Evolutionary conservation across 208 protist genomes (phyloP).

Genomic region (Leishmania lainsoni): DNA sequence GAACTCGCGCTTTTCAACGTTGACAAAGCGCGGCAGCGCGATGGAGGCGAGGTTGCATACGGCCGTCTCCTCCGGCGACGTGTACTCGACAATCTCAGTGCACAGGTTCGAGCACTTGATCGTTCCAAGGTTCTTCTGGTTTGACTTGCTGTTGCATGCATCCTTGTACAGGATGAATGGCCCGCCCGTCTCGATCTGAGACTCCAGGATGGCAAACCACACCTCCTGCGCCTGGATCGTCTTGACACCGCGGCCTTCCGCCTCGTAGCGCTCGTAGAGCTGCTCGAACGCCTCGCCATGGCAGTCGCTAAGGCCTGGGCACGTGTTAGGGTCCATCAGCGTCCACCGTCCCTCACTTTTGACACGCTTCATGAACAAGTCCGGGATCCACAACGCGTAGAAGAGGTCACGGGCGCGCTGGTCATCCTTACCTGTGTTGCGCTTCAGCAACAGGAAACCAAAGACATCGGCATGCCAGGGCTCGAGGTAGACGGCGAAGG

Average conservation of each 20-base stretch:
- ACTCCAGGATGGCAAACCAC: conserved; percentile 98
- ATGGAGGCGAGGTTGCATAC: conserved; percentile 99
- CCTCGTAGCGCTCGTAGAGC: conserved; percentile 95
- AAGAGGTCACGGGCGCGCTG: conserved; percentile 98
- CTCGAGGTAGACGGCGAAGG: conserved; percentile 99
- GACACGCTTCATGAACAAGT: conserved; percentile 99
- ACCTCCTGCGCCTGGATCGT: conserved; percentile 96
- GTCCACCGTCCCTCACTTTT: conserved; percentile 95
- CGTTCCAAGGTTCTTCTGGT: conserved; percentile 99
- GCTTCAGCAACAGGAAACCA: conserved; percentile 97
- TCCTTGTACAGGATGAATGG: conserved; percentile 99
- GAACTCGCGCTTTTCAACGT: conserved; percentile 69
- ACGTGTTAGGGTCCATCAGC: conserved; percentile 97
- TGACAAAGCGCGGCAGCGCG: conserved; percentile 97
- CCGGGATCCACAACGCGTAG: conserved; percentile 99
- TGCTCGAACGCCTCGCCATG: conserved; percentile 97
- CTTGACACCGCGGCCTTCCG: conserved; percentile 83
- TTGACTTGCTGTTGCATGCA: conserved; percentile 98
- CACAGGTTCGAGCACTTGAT: conserved; percentile 99
- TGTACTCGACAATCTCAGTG: conserved; percentile 99
- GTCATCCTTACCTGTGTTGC: conserved; percentile 99
- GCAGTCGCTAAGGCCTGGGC: conserved; percentile 94
- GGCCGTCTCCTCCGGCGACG: conserved; percentile 96
- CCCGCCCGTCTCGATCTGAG: conserved; percentile 99
- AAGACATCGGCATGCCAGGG: conserved; percentile 99